Conservation (phyloP, 805 yeast species). For the Cyberlindnera mississippiensis region DNA sequence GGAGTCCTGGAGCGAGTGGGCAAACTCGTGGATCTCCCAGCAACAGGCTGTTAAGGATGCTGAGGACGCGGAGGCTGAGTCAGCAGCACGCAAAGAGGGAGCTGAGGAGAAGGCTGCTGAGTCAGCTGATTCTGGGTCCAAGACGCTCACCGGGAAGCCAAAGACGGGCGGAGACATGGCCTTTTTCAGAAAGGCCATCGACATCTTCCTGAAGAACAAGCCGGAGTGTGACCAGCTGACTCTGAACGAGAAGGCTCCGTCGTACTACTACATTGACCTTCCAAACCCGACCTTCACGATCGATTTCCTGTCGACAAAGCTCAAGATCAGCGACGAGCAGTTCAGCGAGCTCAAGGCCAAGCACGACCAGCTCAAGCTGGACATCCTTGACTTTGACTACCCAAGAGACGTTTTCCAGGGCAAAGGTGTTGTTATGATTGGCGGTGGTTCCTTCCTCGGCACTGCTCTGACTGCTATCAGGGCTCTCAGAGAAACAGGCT, state of each 20-base stretch:
- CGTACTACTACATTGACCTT: slow-evolving; percentile 26
- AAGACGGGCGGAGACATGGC: not conserved
- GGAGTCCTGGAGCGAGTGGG: slow-evolving; percentile 8
- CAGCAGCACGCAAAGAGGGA: not conserved
- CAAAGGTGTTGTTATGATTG: slow-evolving; percentile 36
- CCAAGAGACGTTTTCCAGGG: slow-evolving; percentile 25
- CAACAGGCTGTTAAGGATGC: not conserved
- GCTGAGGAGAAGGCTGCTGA: not conserved
- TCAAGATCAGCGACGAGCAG: slow-evolving; percentile 20
- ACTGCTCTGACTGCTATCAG: slow-evolving; percentile 36
- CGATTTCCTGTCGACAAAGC: slow-evolving; percentile 19
- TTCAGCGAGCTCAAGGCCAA: slow-evolving; percentile 17
- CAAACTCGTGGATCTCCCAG: slow-evolving; percentile 4
- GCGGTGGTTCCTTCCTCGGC: slow-evolving; percentile 43
- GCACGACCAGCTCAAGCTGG: slow-evolving; percentile 20
- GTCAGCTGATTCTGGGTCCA: not conserved
- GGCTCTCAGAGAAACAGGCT: slow-evolving; percentile 39
- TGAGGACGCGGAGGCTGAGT: slow-evolving; percentile 2
- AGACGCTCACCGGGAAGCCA: not conserved
- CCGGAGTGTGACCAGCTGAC: slow-evolving; percentile 20
- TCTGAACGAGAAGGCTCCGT: slow-evolving; percentile 24
- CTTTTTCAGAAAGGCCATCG: slow-evolving; percentile 20
- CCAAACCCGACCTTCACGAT: slow-evolving; percentile 28
- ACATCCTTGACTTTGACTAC: slow-evolving; percentile 16
- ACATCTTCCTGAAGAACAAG: slow-evolving; percentile 21